Evolutionary conservation across 139 green algal genomes (phyloP).

Genomic region (Chloropicon primus): DNA sequence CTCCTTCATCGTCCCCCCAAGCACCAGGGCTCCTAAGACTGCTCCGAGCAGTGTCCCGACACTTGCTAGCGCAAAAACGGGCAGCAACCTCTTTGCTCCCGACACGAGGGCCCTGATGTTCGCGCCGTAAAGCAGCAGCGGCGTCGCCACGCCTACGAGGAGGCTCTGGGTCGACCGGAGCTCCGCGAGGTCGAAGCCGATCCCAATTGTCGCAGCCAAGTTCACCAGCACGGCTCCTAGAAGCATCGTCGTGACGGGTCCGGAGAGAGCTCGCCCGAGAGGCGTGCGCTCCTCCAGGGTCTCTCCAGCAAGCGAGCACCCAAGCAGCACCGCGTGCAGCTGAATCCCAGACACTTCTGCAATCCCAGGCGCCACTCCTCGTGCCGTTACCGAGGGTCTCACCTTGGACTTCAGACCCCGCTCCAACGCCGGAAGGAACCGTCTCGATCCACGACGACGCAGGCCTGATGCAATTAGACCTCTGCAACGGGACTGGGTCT

Average conservation of each 20-base stretch:
- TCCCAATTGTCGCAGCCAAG: too few relatives aligned
- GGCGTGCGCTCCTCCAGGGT: background rate
- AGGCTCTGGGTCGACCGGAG: background rate
- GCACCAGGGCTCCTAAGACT: background rate
- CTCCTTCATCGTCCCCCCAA: background rate
- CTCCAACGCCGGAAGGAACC: too few relatives aligned
- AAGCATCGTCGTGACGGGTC: slow-evolving; percentile 7
- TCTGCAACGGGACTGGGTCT: too few relatives aligned
- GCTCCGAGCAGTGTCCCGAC: slow-evolving; percentile 5
- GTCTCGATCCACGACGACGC: too few relatives aligned
- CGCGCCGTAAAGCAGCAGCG: slow-evolving; percentile 10
- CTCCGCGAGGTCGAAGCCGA: background rate
- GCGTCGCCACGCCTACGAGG: slow-evolving; percentile 4
- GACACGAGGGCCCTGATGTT: background rate
- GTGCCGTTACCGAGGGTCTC: too few relatives aligned
- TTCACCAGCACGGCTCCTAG: slow-evolving; percentile 5
- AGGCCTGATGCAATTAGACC: too few relatives aligned
- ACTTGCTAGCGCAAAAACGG: slow-evolving; percentile 1
- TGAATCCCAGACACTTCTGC: too few relatives aligned
- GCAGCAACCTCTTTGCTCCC: background rate
- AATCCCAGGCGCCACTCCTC: too few relatives aligned
- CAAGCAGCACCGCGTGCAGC: background rate
- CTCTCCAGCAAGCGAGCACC: background rate
- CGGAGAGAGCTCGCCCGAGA: slow-evolving; percentile 1
- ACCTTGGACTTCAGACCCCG: too few relatives aligned